Evolutionary conservation across 2,329 filamentous ascomycete genomes (phyloP).

Genomic region (Clonostachys solani): DNA sequence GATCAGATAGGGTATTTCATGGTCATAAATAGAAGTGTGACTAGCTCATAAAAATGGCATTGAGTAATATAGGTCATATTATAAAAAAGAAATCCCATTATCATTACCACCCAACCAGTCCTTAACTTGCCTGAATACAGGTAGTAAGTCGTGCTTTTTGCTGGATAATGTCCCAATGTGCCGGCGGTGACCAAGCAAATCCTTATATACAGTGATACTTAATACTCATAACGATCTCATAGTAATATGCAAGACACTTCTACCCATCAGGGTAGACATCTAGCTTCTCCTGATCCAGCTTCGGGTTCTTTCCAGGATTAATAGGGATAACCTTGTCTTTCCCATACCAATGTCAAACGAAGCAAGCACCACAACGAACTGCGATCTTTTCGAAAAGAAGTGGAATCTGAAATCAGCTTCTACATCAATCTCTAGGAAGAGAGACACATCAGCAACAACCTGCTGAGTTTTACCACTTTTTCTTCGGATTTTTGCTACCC

Average conservation of each 20-base stretch:
- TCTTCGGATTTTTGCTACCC: slow-evolving; percentile 11
- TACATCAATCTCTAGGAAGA: slow-evolving; percentile 30
- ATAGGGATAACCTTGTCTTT: slow-evolving; percentile 45
- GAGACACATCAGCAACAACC: no score
- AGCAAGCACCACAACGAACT: slow-evolving; percentile 32
- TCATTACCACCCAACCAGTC: slow-evolving; percentile 34
- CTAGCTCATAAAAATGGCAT: no score
- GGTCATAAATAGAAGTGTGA: no score
- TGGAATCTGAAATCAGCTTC: slow-evolving; percentile 40
- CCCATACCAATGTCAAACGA: slow-evolving; percentile 45
- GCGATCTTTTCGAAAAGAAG: slow-evolving; percentile 37
- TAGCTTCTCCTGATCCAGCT: slow-evolving; percentile 30
- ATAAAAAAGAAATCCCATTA: slow-evolving; percentile 10
- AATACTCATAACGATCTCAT: slow-evolving; percentile 39
- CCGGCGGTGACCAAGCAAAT: slow-evolving; percentile 38
- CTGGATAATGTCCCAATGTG: slow-evolving; percentile 11
- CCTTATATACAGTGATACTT: slow-evolving; percentile 22
- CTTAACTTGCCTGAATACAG: slow-evolving; percentile 37
- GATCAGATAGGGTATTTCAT: no score
- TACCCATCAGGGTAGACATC: slow-evolving; percentile 35
- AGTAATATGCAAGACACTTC: slow-evolving; percentile 36
- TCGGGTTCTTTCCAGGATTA: slow-evolving; percentile 32
- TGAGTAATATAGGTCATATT: background rate
- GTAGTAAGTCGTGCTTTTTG: slow-evolving; percentile 36
- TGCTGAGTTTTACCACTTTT: no score